These are phyloP conservation scores for Phoma sp. DNA, from an alignment of 2,329 filamentous ascomycete species.

Conservation along the genomic window DNA sequence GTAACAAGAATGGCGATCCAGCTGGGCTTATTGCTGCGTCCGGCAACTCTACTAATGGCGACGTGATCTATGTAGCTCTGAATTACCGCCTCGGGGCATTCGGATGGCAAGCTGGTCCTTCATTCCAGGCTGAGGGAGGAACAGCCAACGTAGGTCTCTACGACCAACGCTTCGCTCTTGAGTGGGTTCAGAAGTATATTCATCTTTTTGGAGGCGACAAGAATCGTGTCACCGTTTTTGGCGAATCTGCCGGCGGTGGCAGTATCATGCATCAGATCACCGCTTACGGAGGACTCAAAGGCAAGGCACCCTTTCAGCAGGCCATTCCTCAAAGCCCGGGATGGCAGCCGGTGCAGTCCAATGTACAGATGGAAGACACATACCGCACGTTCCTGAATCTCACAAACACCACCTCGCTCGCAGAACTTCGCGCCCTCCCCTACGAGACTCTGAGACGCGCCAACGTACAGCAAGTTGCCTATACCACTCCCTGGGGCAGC, in stretches of 20 bases:
- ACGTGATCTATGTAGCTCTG: slow-evolving; percentile 53
- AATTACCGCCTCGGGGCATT: slow-evolving; percentile 56
- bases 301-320: slow-evolving; percentile 47
- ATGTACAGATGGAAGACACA: slow-evolving; percentile 34
- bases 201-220: slow-evolving; percentile 48
- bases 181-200: slow-evolving; percentile 50
- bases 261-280: slow-evolving; percentile 51
- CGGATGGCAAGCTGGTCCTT: slow-evolving; percentile 44
- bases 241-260: slow-evolving; percentile 48
- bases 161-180: slow-evolving; percentile 49
- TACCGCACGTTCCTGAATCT: slow-evolving; percentile 41
- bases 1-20: slow-evolving; percentile 51
- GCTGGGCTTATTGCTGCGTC: slow-evolving; percentile 52
- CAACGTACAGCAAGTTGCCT: slow-evolving; percentile 39
- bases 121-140: slow-evolving; percentile 43
- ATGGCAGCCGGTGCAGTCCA: slow-evolving; percentile 41
- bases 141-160: slow-evolving; percentile 43
- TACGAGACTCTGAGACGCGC: slow-evolving; percentile 43
- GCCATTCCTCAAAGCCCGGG: slow-evolving; percentile 50
- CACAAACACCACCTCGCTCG: slow-evolving; percentile 42
- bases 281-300: slow-evolving; percentile 48
- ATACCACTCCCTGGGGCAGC: slow-evolving; percentile 41
- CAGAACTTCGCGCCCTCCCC: slow-evolving; percentile 40
- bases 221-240: slow-evolving; percentile 47
- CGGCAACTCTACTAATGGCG: slow-evolving; percentile 47